Conservation (phyloP, 2,329 filamentous ascomycete species). For the Lachnellula occidentalis region DNA sequence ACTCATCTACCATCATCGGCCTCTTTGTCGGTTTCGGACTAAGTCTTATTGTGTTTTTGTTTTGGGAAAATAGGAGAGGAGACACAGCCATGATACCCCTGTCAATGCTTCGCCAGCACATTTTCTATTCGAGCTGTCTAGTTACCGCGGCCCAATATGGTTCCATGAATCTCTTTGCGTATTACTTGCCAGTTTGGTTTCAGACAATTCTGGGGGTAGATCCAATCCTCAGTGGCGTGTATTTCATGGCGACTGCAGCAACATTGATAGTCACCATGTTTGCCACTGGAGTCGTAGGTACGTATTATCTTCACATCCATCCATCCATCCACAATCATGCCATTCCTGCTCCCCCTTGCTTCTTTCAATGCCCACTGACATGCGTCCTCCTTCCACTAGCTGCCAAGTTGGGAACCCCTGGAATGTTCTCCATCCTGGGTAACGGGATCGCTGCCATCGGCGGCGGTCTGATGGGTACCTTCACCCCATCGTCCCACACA, state of each 20-base stretch:
- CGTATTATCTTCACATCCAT: background rate
- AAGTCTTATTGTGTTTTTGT: constrained; percentile 16
- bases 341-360: background rate
- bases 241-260: constrained; percentile 22
- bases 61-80: constrained; percentile 19
- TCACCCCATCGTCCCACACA: constrained; percentile 17
- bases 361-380: constrained; percentile 5
- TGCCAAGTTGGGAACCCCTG: constrained; percentile 29
- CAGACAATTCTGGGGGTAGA: constrained; percentile 26
- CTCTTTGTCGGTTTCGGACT: constrained; percentile 13
- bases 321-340: no score
- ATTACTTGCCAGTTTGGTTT: constrained; percentile 31
- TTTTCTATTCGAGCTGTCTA: constrained; percentile 14
- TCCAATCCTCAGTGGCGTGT: constrained; percentile 24
- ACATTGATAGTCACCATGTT: constrained; percentile 13
- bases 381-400: constrained; percentile 15
- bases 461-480: constrained; percentile 32
- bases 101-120: constrained; percentile 16
- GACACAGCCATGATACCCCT: constrained; percentile 25
- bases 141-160: background rate
- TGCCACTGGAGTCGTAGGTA: constrained; percentile 19
- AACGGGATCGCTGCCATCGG: constrained; percentile 28
- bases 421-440: constrained; percentile 30
- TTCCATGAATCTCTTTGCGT: constrained; percentile 12
- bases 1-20: constrained; percentile 18